phyloP scores from a whole-genome alignment of 441 rosid genomes.

The Capsella rubella region DNA sequence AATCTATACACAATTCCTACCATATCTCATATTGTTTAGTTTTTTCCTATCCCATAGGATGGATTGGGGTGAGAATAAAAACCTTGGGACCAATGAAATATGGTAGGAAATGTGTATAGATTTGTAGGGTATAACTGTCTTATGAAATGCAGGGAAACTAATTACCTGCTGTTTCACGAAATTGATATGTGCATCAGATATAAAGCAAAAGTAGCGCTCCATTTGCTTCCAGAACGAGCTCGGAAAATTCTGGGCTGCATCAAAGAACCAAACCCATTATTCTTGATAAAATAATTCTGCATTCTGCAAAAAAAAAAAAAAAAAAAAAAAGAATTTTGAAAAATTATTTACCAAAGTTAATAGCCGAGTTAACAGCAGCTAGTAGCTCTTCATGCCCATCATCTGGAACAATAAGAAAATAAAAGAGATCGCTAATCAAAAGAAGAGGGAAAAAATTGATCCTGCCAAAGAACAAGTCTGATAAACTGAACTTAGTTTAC shows the following conservation, averaged over 20 bases:
- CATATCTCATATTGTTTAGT: slow-evolving; percentile 10
- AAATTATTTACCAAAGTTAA: slow-evolving; percentile 60
- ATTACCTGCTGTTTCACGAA: slow-evolving; percentile 78
- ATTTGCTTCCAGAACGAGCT: slow-evolving; percentile 85
- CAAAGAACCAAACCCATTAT: slow-evolving; percentile 47
- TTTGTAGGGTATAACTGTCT: slow-evolving; percentile 19
- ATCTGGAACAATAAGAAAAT: slow-evolving; percentile 70
- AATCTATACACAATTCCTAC: slow-evolving; percentile 5
- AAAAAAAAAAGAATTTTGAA: slow-evolving; percentile 20
- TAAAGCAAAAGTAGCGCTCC: slow-evolving; percentile 76
- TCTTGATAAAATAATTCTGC: slow-evolving; percentile 15
- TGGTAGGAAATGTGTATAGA: too few relatives aligned
- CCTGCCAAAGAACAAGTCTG: slow-evolving; percentile 29
- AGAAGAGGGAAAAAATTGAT: slow-evolving; percentile 13
- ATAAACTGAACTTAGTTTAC: slow-evolving; percentile 54
- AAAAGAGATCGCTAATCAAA: slow-evolving; percentile 42
- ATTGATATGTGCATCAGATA: slow-evolving; percentile 76
- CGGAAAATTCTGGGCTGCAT: slow-evolving; percentile 67
- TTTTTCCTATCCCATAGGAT: neutral
- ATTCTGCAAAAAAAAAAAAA: too few relatives aligned
- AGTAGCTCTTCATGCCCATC: slow-evolving; percentile 92
- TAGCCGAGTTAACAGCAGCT: slow-evolving; percentile 89
- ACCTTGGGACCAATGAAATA: neutral
- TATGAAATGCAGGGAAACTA: slow-evolving; percentile 24
- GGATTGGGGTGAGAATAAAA: neutral